Base-by-base conservation (phyloP, 1,284 basidiomycete species). In the Sporisorium iseilematis-ciliati region DNA sequence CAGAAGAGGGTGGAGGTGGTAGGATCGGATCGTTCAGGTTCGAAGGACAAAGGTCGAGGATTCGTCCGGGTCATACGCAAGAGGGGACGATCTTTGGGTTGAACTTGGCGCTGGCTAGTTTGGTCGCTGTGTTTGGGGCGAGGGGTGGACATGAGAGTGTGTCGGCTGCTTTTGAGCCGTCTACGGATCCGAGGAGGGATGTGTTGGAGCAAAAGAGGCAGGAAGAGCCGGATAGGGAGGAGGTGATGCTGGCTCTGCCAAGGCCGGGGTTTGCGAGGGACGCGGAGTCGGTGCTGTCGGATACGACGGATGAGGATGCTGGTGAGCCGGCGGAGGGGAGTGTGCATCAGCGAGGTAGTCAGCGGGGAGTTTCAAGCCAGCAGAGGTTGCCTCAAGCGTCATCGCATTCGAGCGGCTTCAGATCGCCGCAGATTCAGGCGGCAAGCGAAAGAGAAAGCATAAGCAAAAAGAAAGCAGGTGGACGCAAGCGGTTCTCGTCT, bases 231-330 rank as follows among this genome's bases (percentile, higher is more conserved):
- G 72, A 75, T 31, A 46, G 65, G 4, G 72, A 75, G 33, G 57
- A 75, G 20, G 50, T 52, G 51, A 75, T 75, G 72, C 54, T 63
- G 35, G 62, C 66, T 26, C 16, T 75, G 43, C 72, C 66, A 21
- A 62, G 66, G 14, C 72, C 72, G 21, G 72, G 72, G 1, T 75
- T 75, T 51, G 57, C 63, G 0, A 50, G 66, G 41, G 66, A 75
- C 5, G 29, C 55, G 16, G 72, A 75, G 25, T 75, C 72, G n/a
- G 48, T 75, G 14, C 58, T 75, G 0, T 75, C 72, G 1, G 66
- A 75, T 41, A 75, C 72, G 3, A 75, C 72, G 1, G 72, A 75
- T 41, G 72, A 75, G 57, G 72, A 75, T 31, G 72, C 55, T 6
- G 58, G 42, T n/a, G 43, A 35, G 21, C 33, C 33, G 40, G 45